A percentile compares a stretch with the other conserved stretches of the same genome.
phyloP scores from a whole-genome alignment of 2,329 filamentous ascomycete genomes.

The Rhinocladiella mackenziei region DNA sequence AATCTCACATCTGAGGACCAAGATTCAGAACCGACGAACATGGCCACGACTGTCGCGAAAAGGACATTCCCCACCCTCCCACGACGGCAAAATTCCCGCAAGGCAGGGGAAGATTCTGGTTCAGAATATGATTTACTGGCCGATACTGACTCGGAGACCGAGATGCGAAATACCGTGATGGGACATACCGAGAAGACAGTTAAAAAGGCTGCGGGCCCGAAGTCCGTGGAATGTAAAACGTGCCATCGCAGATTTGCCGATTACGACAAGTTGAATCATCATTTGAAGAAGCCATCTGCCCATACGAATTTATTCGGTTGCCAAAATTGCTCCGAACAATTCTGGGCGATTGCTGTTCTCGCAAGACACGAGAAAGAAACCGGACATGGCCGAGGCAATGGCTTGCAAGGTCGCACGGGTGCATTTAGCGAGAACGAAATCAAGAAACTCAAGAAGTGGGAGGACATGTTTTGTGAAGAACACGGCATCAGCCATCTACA shows the following conservation, averaged over 20 bases:
- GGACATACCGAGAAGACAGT: background rate
- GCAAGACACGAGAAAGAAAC: slow-evolving; percentile 20
- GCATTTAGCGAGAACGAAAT: slow-evolving; percentile 23
- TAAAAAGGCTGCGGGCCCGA: background rate
- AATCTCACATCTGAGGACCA: background rate
- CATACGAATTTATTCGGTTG: slow-evolving; percentile 14
- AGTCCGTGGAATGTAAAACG: slow-evolving; percentile 10
- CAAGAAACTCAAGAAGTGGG: slow-evolving; percentile 23
- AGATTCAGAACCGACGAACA: slow-evolving; percentile 9
- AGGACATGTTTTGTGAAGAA: slow-evolving; percentile 25
- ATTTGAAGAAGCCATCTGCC: slow-evolving; percentile 13
- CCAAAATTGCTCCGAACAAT: slow-evolving; percentile 13
- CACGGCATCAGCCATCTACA: slow-evolving; percentile 20
- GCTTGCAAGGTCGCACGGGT: slow-evolving; percentile 16
- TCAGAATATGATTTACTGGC: too few relatives aligned
- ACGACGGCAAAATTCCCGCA: background rate
- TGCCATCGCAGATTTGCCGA: slow-evolving; percentile 15
- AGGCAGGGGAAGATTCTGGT: slow-evolving; percentile 10
- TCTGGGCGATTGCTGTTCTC: slow-evolving; percentile 13
- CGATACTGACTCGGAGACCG: background rate
- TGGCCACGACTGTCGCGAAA: slow-evolving; percentile 23
- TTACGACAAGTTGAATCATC: slow-evolving; percentile 3
- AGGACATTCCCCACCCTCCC: slow-evolving; percentile 9
- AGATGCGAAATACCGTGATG: background rate
- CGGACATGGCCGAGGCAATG: slow-evolving; percentile 17